Evolutionary conservation across 371 early-diverging fungal genomes (phyloP), one percentile per base, ranked within the genome.

Genomic region (Entomophthora muscae): DNA sequence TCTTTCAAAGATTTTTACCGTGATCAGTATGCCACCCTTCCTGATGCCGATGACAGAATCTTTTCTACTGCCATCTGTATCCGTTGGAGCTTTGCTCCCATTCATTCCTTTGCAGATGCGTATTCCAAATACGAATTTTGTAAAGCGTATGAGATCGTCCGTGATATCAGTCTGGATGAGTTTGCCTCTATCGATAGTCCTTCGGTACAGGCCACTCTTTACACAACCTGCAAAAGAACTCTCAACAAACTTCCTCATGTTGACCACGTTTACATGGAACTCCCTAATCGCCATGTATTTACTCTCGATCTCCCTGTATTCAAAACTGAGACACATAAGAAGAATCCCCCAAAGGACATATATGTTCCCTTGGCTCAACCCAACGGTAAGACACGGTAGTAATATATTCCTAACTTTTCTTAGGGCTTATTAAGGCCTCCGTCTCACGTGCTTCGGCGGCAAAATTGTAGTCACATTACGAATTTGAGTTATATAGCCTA

Each of bases 221-320:
- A 81, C 73, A 69, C 77, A 54, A 84, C 85, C 81, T 84, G 86
- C 63, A 77, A 81, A 60, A 74, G 69, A 66, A 81, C 79, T 60
- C 72, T 90, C 67, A 75, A 75, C 61, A 74, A 75, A 60, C 82
- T 72, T 75, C 78, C 79, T 52, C 76, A 75, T 52, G 71, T 90
- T 57, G 78, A 75, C 27, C 82, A 84, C 63, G 74, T 88, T 64
- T 77, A 76, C 64, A 87, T 86, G 68, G 78, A 85, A 59, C 77
- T 90, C 57, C 90, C 90, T 72, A 90, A 90, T 77, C 85, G 83
- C 72, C 90, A 90, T 71, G 81, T 82, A 70, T 86, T 89, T 68
- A 81, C 82, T 51, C 78, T 86, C 58, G 87, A 90, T 66, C 64
- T 90, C 76, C 60, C 60, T 33, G 60, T 60, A 23, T 60, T 60